Evolutionary conservation across 345 rosid genomes (phyloP).

Genomic region (Sonneratia alba): DNA sequence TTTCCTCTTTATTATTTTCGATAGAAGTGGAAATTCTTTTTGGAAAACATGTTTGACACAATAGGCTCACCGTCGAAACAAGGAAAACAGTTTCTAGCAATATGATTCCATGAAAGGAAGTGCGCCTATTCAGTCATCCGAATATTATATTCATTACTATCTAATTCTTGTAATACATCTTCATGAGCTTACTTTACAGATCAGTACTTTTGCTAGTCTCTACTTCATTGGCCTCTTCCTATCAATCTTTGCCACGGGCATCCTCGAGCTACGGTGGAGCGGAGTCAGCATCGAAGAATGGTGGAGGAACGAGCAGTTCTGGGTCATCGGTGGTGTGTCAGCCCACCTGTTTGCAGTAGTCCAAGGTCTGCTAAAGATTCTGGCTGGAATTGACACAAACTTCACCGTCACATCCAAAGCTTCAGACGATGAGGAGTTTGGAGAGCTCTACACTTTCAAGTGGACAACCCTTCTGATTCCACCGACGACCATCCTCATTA

Average conservation of each 20-base stretch:
- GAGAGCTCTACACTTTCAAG: slow-evolving; percentile 79
- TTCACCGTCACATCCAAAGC: slow-evolving; percentile 60
- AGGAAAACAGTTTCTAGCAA: no score
- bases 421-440: slow-evolving; percentile 59
- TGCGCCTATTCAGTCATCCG: neutral
- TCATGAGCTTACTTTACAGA: slow-evolving; percentile 27
- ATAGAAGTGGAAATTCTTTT: no score
- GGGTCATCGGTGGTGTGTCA: slow-evolving; percentile 95
- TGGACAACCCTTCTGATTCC: slow-evolving; percentile 93
- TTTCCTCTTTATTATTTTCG: no score
- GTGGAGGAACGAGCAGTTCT: slow-evolving; percentile 30
- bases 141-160: no score
- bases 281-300: slow-evolving; percentile 92
- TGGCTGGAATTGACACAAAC: slow-evolving; percentile 89
- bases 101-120: no score
- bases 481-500: slow-evolving; percentile 85
- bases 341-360: slow-evolving; percentile 92
- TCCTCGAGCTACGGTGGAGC: slow-evolving; percentile 91
- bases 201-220: slow-evolving; percentile 89
- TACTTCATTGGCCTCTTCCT: slow-evolving; percentile 76
- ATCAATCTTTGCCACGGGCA: slow-evolving; percentile 74
- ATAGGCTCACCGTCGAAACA: no score
- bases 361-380: slow-evolving; percentile 75
- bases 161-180: no score
- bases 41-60: no score